These are phyloP conservation scores for Boletus insuetus DNA, from an alignment of 768 basidiomycete genomes.

Conservation along the genomic window DNA sequence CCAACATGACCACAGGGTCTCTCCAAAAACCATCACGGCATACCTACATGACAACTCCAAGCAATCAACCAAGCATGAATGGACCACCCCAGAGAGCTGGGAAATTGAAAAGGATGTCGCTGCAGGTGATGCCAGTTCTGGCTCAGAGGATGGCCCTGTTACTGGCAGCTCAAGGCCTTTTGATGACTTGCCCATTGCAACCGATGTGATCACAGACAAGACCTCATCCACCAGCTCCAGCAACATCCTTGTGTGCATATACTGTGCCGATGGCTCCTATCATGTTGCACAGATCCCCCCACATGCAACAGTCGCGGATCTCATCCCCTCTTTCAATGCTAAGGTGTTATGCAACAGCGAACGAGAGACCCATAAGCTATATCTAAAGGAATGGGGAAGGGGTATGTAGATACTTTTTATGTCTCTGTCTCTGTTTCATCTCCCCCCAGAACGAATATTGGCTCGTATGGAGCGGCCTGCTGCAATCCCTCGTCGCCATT, in stretches of 20 bases:
- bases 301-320: conserved; percentile 61
- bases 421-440: not conserved
- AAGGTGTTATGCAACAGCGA: conserved; percentile 51
- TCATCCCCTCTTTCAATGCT: conserved; percentile 59
- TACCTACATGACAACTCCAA: conserved; percentile 7
- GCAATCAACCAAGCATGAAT: conserved; percentile 38
- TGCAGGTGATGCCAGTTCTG: conserved; percentile 40
- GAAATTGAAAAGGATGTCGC: conserved; percentile 53
- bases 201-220: conserved; percentile 15
- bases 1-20: conserved; percentile 41
- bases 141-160: conserved; percentile 35
- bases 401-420: conserved; percentile 42
- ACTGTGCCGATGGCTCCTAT: conserved; percentile 68
- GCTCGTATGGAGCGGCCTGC: too few species aligned
- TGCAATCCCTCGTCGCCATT: too few species aligned
- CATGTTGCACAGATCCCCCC: conserved; percentile 66
- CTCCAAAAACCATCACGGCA: conserved; percentile 44
- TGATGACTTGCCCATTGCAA: conserved; percentile 12
- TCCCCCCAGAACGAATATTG: conserved; percentile 71
- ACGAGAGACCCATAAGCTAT: conserved; percentile 62
- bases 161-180: conserved; percentile 14
- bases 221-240: conserved; percentile 9
- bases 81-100: conserved; percentile 80
- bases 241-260: conserved; percentile 68
- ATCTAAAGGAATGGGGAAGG: conserved; percentile 72